These are phyloP conservation scores for Oryza officinalis DNA, from an alignment of 176 grass and related monocot genomes.

Conservation along the genomic window DNA sequence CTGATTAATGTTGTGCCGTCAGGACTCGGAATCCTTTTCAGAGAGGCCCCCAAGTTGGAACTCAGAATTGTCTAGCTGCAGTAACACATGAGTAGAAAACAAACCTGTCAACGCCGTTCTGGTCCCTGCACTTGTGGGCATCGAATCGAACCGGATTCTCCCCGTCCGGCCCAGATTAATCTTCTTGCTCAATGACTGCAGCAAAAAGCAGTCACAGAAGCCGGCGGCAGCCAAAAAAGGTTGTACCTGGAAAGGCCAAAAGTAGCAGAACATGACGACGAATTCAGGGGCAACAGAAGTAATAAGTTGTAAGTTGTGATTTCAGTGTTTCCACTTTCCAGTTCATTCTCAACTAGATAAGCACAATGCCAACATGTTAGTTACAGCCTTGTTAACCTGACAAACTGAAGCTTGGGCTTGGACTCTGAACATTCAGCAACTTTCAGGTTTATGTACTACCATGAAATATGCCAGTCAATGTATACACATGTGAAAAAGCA, in stretches of 20 bases:
- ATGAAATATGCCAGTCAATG: background rate
- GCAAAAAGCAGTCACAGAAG: background rate
- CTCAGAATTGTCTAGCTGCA: background rate
- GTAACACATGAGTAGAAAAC: background rate
- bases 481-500: background rate
- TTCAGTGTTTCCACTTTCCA: background rate
- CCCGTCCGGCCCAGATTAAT: constrained; percentile 4
- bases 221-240: background rate
- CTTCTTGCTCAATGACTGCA: background rate
- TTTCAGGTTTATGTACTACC: background rate
- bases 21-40: background rate
- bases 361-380: background rate
- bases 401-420: background rate
- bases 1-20: constrained; percentile 2
- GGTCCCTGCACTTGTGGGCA: background rate
- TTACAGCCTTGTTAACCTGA: too few relatives aligned
- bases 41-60: background rate
- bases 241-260: background rate
- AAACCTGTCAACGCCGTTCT: background rate
- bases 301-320: background rate
- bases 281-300: background rate
- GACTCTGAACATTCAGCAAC: background rate
- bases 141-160: constrained; percentile 17
- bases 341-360: background rate
- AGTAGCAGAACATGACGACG: background rate